Conservation (phyloP, 192 early-diverging fungal genomes). For the Coemansia sp. region DNA sequence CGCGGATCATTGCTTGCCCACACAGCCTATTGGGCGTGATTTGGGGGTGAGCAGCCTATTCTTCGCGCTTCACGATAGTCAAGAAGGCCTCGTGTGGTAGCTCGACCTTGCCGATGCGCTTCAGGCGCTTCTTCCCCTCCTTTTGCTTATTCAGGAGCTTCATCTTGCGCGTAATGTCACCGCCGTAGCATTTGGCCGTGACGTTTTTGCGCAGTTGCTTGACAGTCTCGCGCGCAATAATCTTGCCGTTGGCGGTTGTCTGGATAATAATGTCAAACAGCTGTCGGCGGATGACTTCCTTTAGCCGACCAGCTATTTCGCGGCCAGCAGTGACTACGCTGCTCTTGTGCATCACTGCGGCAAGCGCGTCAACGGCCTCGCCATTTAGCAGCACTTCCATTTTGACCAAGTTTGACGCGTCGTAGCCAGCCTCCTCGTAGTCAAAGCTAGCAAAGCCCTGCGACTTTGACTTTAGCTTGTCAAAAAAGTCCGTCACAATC, state of each 20-base stretch:
- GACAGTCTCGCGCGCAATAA: slow-evolving; percentile 85
- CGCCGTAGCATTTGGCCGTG: slow-evolving; percentile 95
- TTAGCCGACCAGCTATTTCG: slow-evolving; percentile 79
- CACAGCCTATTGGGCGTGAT: no score
- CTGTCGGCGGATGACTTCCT: slow-evolving; percentile 80
- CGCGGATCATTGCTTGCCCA: no score
- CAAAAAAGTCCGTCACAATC: slow-evolving; percentile 93
- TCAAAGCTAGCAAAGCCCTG: slow-evolving; percentile 87
- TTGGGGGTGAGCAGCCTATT: no score
- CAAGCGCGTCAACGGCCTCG: slow-evolving; percentile 89
- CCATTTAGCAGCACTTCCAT: slow-evolving; percentile 89
- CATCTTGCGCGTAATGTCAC: slow-evolving; percentile 96
- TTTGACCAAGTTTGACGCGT: slow-evolving; percentile 81
- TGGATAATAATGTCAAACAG: slow-evolving; percentile 95
- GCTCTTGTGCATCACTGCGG: slow-evolving; percentile 79
- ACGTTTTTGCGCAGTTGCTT: slow-evolving; percentile 90
- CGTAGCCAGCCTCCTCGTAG: slow-evolving; percentile 92
- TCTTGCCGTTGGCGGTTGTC: slow-evolving; percentile 74
- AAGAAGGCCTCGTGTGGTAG: slow-evolving; percentile 90
- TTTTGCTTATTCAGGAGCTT: slow-evolving; percentile 94
- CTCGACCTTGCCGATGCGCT: slow-evolving; percentile 82
- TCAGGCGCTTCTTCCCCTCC: slow-evolving; percentile 95
- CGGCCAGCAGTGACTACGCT: slow-evolving; percentile 69
- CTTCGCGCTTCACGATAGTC: slow-evolving; percentile 19
- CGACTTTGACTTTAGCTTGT: slow-evolving; percentile 86